Evolutionary conservation across 805 yeast species (phyloP), one percentile per base, ranked within the genome.

Genomic region (Wickerhamomyces strasburgensis): DNA sequence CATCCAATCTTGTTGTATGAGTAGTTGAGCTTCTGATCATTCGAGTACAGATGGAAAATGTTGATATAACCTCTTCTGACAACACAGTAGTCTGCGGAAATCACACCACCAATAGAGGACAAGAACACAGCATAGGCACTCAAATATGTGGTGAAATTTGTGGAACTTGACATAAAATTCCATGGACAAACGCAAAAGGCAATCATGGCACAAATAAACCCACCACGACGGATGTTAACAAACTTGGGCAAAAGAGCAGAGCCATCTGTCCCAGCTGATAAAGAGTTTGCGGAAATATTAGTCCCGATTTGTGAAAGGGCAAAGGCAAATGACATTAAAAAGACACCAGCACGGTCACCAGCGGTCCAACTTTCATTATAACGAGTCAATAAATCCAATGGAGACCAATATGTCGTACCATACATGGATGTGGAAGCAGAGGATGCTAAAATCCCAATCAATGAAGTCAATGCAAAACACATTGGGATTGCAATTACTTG

Each of bases 71-170:
- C 90, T 52, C 85, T 73, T 58, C 88, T 74, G 24, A 87, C 72
- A 50, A 81, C 68, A 59, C 65, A 78, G 60, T 80, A 84, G 57
- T 64, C 68, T 1, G 57, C 46, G 46, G 73, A 67, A 40, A 79
- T 70, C 27, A 78, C 78, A 42, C 94, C 94, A 14, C 87, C 83
- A 51, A 85, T 81, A 28, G 89, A 73, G 2, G 88, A 82, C 38
- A 85, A 65, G 70, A 85, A 85, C 30, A 84, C 80, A 1, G 90
- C 69, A 56, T 84, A 85, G 0, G 93, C 89, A 26, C 84, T 73
- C 34, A 85, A 62, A 49, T 84, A 84, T 11, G 84, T 76, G 15
- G 88, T 78, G 64, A 84, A 85, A 58, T 70, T 76, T 34, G 74
- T 73, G 1, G 87, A 77, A 16, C 64, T 56, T 80, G 68, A 48